Base-by-base conservation (phyloP, 805 yeast genomes). In the Saccharomycopsis sp. region DNA sequence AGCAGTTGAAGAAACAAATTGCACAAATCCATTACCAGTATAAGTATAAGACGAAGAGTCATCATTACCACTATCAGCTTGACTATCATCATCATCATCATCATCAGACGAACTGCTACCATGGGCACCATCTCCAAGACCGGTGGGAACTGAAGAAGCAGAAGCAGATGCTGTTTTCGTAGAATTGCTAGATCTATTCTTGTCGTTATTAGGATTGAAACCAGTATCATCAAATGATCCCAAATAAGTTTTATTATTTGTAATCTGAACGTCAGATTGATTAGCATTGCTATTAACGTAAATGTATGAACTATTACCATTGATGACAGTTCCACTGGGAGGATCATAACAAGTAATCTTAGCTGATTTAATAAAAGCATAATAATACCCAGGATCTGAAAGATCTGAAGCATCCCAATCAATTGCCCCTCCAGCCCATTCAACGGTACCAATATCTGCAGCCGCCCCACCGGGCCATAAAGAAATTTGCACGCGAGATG, bases 361-460 rank as follows among this genome's bases (percentile, higher is more conserved):
- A 28, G 85, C 66, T 34, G 70, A 67, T 52, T 76, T 66, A 35
- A 88, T 52, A 44, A 71, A 67, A 21, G 82, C 77, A 56, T 76
- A 85, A 63, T 73, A 79, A 64, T 87, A 88, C n/a, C 96, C 96
- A 38, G 78, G 72, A 42, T 80, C 64, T 45, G 66, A 52, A 44
- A 87, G 72, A 59, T 86, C 96, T 3, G 66, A 56, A 12, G 88
- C 70, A 57, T 79, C 61, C 96, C 96, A 88, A 63, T 84, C 67
- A 46, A 88, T 75, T 21, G 48, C 65, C 62, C 96, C 96, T 62
- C 95, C 95, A 28, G 95, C 83, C 88, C 88, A 87, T 42, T 68
- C 80, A 46, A 72, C 66, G 12, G 87, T 79, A 66, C 88, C 88
- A 18, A 70, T 72, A 52, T 68, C 70, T 23, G 65, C 52, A 8